A percentile compares a stretch with the other conserved stretches of the same genome.
Conservation (phyloP, 331 rosid species). For the Quercus tomentella region DNA sequence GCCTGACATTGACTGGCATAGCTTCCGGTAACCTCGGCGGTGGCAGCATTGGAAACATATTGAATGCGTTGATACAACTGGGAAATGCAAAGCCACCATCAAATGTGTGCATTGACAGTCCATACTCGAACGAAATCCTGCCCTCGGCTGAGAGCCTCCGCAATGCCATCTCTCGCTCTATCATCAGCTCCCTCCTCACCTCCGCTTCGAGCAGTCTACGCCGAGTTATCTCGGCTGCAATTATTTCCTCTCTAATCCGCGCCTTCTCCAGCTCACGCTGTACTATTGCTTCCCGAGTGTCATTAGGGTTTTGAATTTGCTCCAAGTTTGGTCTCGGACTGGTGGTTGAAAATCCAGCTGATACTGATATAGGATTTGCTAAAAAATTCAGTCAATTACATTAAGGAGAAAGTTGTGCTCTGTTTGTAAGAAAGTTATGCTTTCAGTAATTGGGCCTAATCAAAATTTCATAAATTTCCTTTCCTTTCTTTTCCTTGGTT, state of each 20-base stretch:
- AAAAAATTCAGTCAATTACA: neutral
- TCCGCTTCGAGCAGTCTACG: slow-evolving; percentile 48
- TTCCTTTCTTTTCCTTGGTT: neutral
- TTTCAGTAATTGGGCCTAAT: neutral
- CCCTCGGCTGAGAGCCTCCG: slow-evolving; percentile 3
- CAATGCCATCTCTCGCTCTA: slow-evolving; percentile 39
- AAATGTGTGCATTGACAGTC: neutral
- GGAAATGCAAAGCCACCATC: neutral
- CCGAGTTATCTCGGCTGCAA: slow-evolving; percentile 37
- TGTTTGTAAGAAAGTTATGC: neutral
- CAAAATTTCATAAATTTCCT: neutral
- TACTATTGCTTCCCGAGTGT: slow-evolving; percentile 6
- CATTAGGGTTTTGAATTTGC: slow-evolving; percentile 9
- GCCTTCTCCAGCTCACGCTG: slow-evolving; percentile 44
- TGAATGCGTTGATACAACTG: neutral
- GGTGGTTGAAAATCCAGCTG: neutral
- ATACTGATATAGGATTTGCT: neutral
- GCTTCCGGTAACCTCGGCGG: neutral
- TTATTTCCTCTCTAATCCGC: slow-evolving; percentile 43
- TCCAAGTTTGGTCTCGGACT: neutral
- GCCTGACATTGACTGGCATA: slow-evolving; percentile 1
- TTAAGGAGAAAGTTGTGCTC: neutral
- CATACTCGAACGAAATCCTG: neutral
- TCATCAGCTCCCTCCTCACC: slow-evolving; percentile 49
- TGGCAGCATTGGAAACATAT: neutral